Conservation (phyloP, 495 filamentous ascomycete species). For the Cercophora sp. region DNA sequence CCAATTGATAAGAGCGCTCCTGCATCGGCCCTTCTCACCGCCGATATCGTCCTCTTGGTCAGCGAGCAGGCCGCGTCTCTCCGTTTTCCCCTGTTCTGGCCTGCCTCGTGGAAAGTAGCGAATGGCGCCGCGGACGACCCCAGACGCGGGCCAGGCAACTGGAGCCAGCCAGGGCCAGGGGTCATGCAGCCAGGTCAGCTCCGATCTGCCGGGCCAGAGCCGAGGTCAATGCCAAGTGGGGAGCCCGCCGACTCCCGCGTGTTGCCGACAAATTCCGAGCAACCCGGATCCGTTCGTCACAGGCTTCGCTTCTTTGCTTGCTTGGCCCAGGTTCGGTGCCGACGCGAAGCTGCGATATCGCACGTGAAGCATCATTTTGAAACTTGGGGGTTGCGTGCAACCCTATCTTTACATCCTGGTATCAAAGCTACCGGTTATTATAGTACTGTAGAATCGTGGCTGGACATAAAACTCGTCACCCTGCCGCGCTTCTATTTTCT, state of each 20-base stretch:
- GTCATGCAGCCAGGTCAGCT: slow-evolving; percentile 16
- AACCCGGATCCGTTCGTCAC: neutral
- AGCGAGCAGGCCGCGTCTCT: neutral
- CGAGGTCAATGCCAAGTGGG: slow-evolving; percentile 28
- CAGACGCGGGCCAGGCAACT: neutral
- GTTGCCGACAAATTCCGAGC: slow-evolving; percentile 32
- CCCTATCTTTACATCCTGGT: neutral
- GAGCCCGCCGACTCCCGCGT: slow-evolving; percentile 13
- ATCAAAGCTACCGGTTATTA: too few relatives aligned
- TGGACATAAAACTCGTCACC: too few relatives aligned
- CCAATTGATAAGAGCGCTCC: slow-evolving; percentile 1
- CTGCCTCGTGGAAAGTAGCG: too few relatives aligned
- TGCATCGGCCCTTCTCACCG: neutral
- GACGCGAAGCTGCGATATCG: neutral
- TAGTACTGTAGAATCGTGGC: too few relatives aligned
- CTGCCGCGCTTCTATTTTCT: neutral
- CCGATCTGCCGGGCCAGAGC: slow-evolving; percentile 35
- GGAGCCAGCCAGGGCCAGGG: slow-evolving; percentile 20
- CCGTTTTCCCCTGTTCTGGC: neutral
- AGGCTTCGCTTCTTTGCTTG: neutral
- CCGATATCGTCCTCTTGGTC: neutral
- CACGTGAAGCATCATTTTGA: neutral
- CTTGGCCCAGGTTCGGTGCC: neutral
- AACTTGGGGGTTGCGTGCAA: neutral
- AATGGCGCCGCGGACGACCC: too few relatives aligned